Conservation (phyloP, 371 early-diverging fungal species). For the Chytridiales sp. region DNA sequence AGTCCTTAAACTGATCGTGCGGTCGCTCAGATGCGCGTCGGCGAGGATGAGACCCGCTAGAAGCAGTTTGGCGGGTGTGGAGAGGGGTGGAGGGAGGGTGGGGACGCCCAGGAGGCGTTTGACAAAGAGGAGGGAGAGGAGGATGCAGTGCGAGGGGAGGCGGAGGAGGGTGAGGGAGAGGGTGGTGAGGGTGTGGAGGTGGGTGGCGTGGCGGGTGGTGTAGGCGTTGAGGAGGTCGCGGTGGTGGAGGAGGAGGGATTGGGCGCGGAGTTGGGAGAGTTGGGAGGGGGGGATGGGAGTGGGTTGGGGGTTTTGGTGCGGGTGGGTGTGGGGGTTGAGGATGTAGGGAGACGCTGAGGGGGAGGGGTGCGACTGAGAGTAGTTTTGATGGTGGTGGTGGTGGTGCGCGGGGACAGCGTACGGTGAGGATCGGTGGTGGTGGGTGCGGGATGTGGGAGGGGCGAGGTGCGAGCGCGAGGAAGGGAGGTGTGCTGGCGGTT, state of each 20-base stretch:
- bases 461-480: too few species aligned
- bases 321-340: background rate
- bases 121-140: conserved; percentile 5
- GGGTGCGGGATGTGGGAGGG: too few species aligned
- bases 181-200: background rate
- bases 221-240: background rate
- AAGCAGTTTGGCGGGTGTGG: background rate
- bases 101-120: background rate
- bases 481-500: too few species aligned
- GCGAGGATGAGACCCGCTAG: conserved; percentile 4
- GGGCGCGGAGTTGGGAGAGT: background rate
- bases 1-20: too few species aligned
- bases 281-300: background rate
- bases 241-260: conserved; percentile 5
- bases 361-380: too few species aligned
- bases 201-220: conserved; percentile 3
- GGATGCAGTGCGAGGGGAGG: conserved; percentile 1
- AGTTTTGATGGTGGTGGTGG: too few species aligned
- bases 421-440: too few species aligned
- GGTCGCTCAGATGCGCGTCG: conserved; percentile 4
- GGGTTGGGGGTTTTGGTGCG: background rate
- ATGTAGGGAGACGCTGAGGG: too few species aligned
- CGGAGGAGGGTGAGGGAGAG: background rate
- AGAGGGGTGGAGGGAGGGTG: conserved; percentile 7
- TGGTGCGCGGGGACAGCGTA: too few species aligned